Evolutionary conservation across 1,284 basidiomycete genomes (phyloP).

Genomic region (Leccinum pachyderme): DNA sequence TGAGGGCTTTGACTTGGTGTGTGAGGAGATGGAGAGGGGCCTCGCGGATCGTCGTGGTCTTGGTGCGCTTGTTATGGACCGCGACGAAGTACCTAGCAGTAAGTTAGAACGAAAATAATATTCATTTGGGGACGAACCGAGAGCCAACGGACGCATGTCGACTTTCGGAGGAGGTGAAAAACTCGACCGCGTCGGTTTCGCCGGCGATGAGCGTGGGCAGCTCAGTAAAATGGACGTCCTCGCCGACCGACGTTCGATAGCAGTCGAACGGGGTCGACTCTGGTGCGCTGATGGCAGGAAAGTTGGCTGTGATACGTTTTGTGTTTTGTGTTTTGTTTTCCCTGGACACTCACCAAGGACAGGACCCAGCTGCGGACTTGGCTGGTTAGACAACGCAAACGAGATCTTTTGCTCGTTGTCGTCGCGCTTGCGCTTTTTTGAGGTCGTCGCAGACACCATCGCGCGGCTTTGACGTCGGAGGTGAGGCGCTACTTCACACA

Average conservation of each 20-base stretch:
- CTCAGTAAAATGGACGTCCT: slow-evolving; percentile 45
- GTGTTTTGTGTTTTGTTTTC: background rate
- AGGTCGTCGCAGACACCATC: slow-evolving; percentile 34
- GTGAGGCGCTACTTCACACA: slow-evolving; percentile 5
- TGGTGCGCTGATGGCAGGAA: slow-evolving; percentile 67
- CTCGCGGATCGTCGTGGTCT: slow-evolving; percentile 65
- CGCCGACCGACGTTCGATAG: slow-evolving; percentile 45
- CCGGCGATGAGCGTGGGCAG: slow-evolving; percentile 61
- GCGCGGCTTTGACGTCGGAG: slow-evolving; percentile 11
- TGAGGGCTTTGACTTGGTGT: slow-evolving; percentile 80
- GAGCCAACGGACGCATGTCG: slow-evolving; percentile 54
- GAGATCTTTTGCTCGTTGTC: slow-evolving; percentile 40
- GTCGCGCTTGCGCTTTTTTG: slow-evolving; percentile 66
- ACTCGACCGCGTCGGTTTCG: slow-evolving; percentile 67
- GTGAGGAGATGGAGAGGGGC: slow-evolving; percentile 73
- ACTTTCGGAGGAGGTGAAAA: slow-evolving; percentile 47
- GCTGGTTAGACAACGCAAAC: slow-evolving; percentile 45
- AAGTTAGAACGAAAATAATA: slow-evolving; percentile 8
- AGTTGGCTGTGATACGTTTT: slow-evolving; percentile 55
- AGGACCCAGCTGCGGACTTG: slow-evolving; percentile 57
- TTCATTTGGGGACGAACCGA: slow-evolving; percentile 44
- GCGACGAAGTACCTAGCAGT: slow-evolving; percentile 60
- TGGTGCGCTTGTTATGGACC: slow-evolving; percentile 70
- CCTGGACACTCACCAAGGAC: slow-evolving; percentile 58
- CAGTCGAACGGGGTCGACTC: slow-evolving; percentile 62